Conservation (phyloP, 306 rosid genomes). For the Amphicarpaea edgeworthii region DNA sequence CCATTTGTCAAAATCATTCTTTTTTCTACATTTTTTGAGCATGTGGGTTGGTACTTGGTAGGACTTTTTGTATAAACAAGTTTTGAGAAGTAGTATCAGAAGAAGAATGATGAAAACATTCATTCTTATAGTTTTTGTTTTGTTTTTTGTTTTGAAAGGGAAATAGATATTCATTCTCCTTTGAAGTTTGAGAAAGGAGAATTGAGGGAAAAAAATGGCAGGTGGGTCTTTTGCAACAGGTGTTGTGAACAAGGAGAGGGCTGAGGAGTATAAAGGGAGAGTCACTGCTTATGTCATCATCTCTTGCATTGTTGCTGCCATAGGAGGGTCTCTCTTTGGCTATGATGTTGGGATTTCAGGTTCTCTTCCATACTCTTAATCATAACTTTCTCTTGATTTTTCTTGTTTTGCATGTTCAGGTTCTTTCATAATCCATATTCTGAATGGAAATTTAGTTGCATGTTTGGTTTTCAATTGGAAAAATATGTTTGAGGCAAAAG, state of each 20-base stretch:
- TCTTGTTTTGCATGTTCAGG: conserved; percentile 2
- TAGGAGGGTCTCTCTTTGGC: conserved; percentile 90
- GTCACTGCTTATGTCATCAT: conserved; percentile 74
- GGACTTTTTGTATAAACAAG: neutral
- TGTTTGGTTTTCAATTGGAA: no score
- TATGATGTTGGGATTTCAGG: conserved; percentile 98
- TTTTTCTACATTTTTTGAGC: neutral
- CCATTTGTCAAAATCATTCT: neutral
- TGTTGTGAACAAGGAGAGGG: conserved; percentile 71
- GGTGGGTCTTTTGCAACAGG: conserved; percentile 70
- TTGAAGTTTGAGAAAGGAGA: conserved; percentile 11
- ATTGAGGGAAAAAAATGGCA: conserved; percentile 67
- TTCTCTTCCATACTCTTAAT: conserved; percentile 42
- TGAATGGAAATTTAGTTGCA: no score
- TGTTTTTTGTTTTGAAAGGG: no score
- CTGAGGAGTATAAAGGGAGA: conserved; percentile 71
- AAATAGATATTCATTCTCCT: neutral
- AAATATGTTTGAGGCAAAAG: no score
- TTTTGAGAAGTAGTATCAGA: neutral
- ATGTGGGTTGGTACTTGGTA: neutral
- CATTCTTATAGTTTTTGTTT: no score
- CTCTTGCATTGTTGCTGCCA: conserved; percentile 83
- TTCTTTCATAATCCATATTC: neutral
- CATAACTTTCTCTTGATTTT: neutral
- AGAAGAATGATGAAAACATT: conserved; percentile 1